Base-by-base conservation (phyloP, 805 yeast species). In the Debaryomyces maramus region DNA sequence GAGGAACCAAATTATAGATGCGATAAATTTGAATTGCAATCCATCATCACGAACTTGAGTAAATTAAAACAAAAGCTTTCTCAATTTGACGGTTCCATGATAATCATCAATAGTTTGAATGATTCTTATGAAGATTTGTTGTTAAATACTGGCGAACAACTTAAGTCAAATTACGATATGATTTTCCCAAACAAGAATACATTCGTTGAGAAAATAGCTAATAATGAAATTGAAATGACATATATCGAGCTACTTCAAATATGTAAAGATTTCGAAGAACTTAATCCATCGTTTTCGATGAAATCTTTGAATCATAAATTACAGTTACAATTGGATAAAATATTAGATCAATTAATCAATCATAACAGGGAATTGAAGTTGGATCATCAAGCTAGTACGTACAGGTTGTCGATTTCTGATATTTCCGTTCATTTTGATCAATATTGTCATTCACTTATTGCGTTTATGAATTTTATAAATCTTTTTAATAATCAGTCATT, bases 391-490 rank as follows among this genome's bases (percentile, higher is more conserved):
- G 34, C 19, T 10, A 29, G 15, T n/a, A 17, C 20, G 9, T 20
- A 10, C 22, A 21, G 10, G 9, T n/a, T 39, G 8, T 15, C 38
- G 8, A 23, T 32, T 11, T 16, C 16, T 7, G 35, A 32, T 22
- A 11, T 6, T 21, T 22, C 13, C 6, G 24, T 17, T 16, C n/a
- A 8, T 2, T 29, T 16, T 29, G 41, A 32, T 20, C 20, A 31
- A 9, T 43, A 46, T 34, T 50, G 67, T 33, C 33, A 43, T 19
- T 63, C 71, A 1, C 36, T 60, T 9, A 43, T 47, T 6, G 46
- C 45, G 30, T 62, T 68, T 27, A 52, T 68, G 14, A 38, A 43
- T 14, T 67, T 65, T 37, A 52, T 68, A 26, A 63, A 66, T 42
- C 21, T 51, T 10, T 36, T 64, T 13, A 40, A 50, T 19, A 42